These are phyloP conservation scores for Uronychia setigera DNA, from an alignment of 73 alveolate genomes.

Conservation along the genomic window DNA sequence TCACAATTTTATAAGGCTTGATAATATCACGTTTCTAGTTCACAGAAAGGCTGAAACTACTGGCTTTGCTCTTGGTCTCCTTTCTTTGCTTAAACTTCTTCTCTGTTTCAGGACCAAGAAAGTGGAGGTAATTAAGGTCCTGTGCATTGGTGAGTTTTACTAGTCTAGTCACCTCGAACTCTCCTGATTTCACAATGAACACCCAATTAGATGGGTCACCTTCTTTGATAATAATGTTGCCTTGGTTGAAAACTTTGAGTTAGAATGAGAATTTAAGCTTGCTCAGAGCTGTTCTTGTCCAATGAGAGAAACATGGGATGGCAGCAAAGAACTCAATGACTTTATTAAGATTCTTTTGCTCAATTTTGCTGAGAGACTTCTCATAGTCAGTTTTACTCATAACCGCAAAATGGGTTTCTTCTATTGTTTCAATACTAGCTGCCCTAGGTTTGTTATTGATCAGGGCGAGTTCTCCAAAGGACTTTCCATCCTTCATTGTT, in stretches of 20 bases:
- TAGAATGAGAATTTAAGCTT: conserved; percentile 33
- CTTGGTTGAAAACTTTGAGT: neutral
- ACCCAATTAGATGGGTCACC: conserved; percentile 28
- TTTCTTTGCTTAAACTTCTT: neutral
- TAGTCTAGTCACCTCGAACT: conserved; percentile 24
- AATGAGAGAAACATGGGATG: conserved; percentile 41
- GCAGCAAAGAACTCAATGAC: conserved; percentile 18
- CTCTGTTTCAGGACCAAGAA: neutral
- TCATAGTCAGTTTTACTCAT: conserved; percentile 54
- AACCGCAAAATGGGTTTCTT: conserved; percentile 57
- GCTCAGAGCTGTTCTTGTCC: conserved; percentile 45
- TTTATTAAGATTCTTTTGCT: conserved; percentile 35
- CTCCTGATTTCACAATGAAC: conserved; percentile 54
- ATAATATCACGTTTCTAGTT: too few species aligned
- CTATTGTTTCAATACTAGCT: conserved; percentile 65
- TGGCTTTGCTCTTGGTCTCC: conserved; percentile 1
- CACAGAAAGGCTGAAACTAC: neutral
- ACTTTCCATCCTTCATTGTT: conserved; percentile 41
- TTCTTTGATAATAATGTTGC: conserved; percentile 14
- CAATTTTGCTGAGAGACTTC: conserved; percentile 25
- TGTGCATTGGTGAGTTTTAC: neutral
- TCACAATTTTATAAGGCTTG: neutral
- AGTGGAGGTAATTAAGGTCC: neutral
- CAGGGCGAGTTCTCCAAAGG: conserved; percentile 86
- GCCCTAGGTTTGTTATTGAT: conserved; percentile 74